phyloP scores from a whole-genome alignment of 257 asterid species.

The Fraxinus americana region DNA sequence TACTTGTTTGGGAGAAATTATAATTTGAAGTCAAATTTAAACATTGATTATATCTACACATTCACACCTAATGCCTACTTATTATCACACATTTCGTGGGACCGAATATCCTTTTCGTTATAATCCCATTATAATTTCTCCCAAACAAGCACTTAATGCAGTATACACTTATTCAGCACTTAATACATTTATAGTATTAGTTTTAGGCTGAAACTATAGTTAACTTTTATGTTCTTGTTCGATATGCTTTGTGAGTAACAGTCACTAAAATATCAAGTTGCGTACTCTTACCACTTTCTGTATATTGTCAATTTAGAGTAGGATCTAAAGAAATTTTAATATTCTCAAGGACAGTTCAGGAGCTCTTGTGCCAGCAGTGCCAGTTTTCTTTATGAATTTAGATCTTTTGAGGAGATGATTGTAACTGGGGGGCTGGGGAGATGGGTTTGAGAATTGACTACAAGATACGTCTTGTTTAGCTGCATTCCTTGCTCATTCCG shows the following conservation, averaged over 20 bases:
- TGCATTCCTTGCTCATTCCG: background rate
- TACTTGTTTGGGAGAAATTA: no score
- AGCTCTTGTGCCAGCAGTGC: conserved; percentile 8
- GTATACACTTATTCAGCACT: background rate
- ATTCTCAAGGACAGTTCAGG: background rate
- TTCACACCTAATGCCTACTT: no score
- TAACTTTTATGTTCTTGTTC: background rate
- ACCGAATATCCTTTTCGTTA: no score
- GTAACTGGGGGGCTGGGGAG: background rate
- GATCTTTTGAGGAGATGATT: background rate
- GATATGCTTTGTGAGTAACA: background rate
- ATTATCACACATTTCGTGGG: no score
- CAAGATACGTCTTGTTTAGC: background rate
- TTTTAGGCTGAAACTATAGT: background rate
- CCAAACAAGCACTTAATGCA: background rate
- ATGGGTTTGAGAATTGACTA: background rate
- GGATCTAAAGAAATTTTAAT: conserved; percentile 3
- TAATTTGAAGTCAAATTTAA: no score
- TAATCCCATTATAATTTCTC: no score
- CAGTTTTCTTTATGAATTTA: conserved; percentile 14
- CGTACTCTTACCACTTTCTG: background rate
- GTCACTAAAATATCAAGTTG: background rate
- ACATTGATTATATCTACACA: no score
- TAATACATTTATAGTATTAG: background rate
- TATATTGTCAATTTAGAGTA: conserved; percentile 10